Evolutionary conservation across 495 filamentous ascomycete species (phyloP).

Genomic region (Amorphotheca resinae): DNA sequence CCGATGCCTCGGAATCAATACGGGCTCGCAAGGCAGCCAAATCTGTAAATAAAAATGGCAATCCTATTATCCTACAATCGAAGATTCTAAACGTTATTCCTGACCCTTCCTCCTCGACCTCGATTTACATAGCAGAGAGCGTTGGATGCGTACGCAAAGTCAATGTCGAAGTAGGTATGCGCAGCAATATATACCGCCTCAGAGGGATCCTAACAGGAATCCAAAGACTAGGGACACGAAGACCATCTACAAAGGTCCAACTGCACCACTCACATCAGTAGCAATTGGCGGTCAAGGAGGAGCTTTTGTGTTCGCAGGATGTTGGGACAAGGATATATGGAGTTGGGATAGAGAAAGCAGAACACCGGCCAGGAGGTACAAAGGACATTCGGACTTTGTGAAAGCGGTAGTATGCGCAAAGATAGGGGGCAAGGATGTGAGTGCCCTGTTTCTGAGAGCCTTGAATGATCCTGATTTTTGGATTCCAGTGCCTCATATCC

Average conservation of each 20-base stretch:
- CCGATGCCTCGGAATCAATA: conserved; percentile 61
- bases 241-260: conserved; percentile 56
- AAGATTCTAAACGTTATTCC: conserved; percentile 71
- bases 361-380: conserved; percentile 35
- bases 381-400: conserved; percentile 84
- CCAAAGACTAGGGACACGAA: conserved; percentile 17
- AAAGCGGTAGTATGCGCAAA: conserved; percentile 52
- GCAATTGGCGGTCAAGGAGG: conserved; percentile 47
- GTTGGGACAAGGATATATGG: conserved; percentile 88
- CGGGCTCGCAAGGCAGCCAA: conserved; percentile 63
- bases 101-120: conserved; percentile 48
- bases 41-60: conserved; percentile 68
- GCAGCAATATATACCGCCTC: not conserved
- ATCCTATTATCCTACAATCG: conserved; percentile 65
- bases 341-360: conserved; percentile 55
- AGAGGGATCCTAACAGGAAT: not conserved
- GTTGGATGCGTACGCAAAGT: conserved; percentile 63
- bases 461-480: not conserved
- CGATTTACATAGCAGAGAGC: conserved; percentile 74
- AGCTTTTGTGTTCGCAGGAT: conserved; percentile 64
- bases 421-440: conserved; percentile 43
- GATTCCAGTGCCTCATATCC: conserved; percentile 47
- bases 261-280: conserved; percentile 66
- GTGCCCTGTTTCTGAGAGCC: not conserved
- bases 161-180: conserved; percentile 60